Percentiles rank a stretch among this genome's conserved stretches.
These are phyloP conservation scores for Cryptococcus deneoformans DNA, from an alignment of 1,284 basidiomycete species.

Conservation along the genomic window DNA sequence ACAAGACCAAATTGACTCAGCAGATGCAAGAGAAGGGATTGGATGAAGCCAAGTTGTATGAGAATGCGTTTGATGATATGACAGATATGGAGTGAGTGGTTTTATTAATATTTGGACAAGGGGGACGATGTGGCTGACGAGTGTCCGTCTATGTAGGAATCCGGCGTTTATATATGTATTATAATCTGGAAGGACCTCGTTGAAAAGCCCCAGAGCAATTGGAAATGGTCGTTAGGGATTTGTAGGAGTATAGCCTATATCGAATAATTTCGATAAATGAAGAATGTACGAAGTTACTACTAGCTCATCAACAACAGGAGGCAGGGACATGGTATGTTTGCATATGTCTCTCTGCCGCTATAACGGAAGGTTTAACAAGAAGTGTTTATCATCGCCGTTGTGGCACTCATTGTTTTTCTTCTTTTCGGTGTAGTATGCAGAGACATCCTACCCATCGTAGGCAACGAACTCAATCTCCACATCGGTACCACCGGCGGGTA, in stretches of 20 bases:
- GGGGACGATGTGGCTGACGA: background rate
- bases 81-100: slow-evolving; percentile 25
- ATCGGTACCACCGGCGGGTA: slow-evolving; percentile 59
- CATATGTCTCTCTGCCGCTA: background rate
- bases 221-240: background rate
- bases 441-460: slow-evolving; percentile 24
- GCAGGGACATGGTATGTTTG: background rate
- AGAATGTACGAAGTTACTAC: background rate
- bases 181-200: background rate
- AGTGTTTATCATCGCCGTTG: background rate
- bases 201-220: background rate
- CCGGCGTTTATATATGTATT: slow-evolving; percentile 22
- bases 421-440: background rate
- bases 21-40: slow-evolving; percentile 14
- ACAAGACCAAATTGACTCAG: slow-evolving; percentile 22
- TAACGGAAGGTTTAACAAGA: background rate
- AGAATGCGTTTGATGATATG: slow-evolving; percentile 29
- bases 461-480: slow-evolving; percentile 68
- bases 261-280: background rate
- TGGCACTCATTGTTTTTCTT: background rate
- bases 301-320: background rate
- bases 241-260: background rate
- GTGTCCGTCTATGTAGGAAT: slow-evolving; percentile 6
- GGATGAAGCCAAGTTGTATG: slow-evolving; percentile 18
- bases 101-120: background rate